Percentiles rank a stretch among this genome's conserved stretches.
Evolutionary conservation across 129 eudicot genomes (phyloP).

Genomic region (Heracleum sosnowskyi): DNA sequence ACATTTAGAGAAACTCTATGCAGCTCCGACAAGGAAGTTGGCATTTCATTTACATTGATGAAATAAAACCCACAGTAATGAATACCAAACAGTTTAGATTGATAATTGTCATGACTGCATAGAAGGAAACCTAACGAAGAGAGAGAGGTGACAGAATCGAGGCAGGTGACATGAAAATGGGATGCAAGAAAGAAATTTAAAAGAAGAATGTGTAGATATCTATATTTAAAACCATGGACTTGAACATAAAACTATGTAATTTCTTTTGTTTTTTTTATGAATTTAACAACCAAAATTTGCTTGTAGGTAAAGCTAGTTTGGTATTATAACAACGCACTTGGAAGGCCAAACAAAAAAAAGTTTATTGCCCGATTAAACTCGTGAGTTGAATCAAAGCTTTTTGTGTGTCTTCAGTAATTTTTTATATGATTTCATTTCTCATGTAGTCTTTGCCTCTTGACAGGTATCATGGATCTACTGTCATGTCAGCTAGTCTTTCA

Average conservation of each 20-base stretch:
- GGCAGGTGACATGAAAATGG: too few relatives aligned
- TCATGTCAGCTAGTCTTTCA: slow-evolving; percentile 85
- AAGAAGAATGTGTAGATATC: too few relatives aligned
- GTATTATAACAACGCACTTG: slow-evolving; percentile 95
- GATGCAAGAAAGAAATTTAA: too few relatives aligned
- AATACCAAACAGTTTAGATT: background rate
- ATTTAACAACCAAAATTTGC: background rate
- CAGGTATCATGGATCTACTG: slow-evolving; percentile 96
- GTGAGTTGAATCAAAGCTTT: slow-evolving; percentile 28
- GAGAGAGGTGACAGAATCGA: too few relatives aligned
- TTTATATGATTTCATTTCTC: background rate
- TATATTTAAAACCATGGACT: too few relatives aligned
- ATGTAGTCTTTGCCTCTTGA: slow-evolving; percentile 16
- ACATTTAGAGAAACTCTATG: too few relatives aligned
- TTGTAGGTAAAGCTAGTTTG: slow-evolving; percentile 95
- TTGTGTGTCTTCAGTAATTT: background rate
- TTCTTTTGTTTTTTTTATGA: background rate
- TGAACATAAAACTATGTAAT: too few relatives aligned
- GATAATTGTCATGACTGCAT: background rate
- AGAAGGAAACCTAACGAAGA: background rate
- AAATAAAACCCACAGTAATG: too few relatives aligned
- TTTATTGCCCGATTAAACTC: slow-evolving; percentile 82
- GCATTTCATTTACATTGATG: background rate
- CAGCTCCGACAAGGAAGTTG: background rate
- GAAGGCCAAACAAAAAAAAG: slow-evolving; percentile 91